Evolutionary conservation across 139 green algal species (phyloP).

Genomic region (Micractinium sp.): DNA sequence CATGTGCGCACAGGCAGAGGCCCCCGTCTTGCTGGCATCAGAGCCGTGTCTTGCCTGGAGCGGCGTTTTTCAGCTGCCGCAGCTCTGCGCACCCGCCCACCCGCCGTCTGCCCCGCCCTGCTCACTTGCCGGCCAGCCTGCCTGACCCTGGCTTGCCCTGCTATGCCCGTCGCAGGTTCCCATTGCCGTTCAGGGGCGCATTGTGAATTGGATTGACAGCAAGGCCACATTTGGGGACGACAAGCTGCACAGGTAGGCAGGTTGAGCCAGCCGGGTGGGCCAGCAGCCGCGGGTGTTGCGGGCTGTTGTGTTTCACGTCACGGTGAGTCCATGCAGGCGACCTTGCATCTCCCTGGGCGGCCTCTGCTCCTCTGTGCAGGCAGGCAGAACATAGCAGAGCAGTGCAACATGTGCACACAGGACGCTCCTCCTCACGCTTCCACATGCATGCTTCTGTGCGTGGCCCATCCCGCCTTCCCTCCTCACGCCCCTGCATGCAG

Average conservation of each 20-base stretch:
- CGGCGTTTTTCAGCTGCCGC: not conserved
- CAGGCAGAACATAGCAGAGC: too few species aligned
- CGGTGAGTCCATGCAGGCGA: too few species aligned
- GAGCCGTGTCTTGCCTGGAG: not conserved
- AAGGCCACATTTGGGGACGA: conserved; percentile 94
- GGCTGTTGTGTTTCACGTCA: too few species aligned
- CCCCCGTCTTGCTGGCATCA: not conserved
- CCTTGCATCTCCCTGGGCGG: too few species aligned
- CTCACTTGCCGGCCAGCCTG: too few species aligned
- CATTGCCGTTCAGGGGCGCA: conserved; percentile 61
- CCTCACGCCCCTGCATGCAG: not conserved
- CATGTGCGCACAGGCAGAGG: not conserved
- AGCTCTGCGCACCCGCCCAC: too few species aligned
- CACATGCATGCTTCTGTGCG: not conserved
- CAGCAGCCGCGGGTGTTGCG: too few species aligned
- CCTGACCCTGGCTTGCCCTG: not conserved
- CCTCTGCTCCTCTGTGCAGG: too few species aligned
- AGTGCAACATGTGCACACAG: not conserved
- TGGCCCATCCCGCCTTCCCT: not conserved
- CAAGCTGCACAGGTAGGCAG: conserved; percentile 56
- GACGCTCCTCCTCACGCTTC: too few species aligned
- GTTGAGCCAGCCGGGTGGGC: too few species aligned
- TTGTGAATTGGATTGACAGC: conserved; percentile 95
- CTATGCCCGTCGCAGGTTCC: conserved; percentile 64
- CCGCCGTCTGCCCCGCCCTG: too few species aligned